A percentile compares a stretch with the other conserved stretches of the same genome.
Conservation (phyloP, 441 rosid genomes). For the Jatropha podagrica region DNA sequence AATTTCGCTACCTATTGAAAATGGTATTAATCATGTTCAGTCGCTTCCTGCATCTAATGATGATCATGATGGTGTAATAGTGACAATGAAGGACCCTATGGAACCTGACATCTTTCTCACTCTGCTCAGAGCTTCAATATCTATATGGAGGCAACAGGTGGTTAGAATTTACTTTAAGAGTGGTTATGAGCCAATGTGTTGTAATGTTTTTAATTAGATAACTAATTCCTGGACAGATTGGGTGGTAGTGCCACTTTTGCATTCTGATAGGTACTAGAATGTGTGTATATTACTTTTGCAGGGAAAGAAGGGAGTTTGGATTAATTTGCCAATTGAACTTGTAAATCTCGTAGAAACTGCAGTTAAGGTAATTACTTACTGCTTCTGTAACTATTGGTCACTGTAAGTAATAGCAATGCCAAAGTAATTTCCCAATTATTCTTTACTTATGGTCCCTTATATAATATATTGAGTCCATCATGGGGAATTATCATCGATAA, state of each 20-base stretch:
- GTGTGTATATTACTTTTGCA: conserved; percentile 25
- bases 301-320: conserved; percentile 90
- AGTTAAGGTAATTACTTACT: conserved; percentile 51
- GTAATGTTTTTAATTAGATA: neutral
- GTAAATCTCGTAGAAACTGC: conserved; percentile 75
- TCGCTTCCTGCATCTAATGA: conserved; percentile 52
- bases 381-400: neutral
- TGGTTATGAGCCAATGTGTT: neutral
- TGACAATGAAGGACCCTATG: conserved; percentile 61
- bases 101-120: conserved; percentile 46
- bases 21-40: conserved; percentile 29
- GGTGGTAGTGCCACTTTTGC: neutral
- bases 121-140: conserved; percentile 52
- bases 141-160: conserved; percentile 70
- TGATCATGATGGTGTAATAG: conserved; percentile 65
- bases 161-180: neutral
- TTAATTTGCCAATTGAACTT: conserved; percentile 65
- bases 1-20: conserved; percentile 17
- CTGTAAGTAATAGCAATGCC: neutral
- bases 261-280: neutral
- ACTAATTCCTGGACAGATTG: neutral
- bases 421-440: neutral
- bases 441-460: neutral
- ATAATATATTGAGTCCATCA: neutral
- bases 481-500: neutral